Conservation (phyloP, 1,284 basidiomycete genomes). For the Apiotrichum sp. region DNA sequence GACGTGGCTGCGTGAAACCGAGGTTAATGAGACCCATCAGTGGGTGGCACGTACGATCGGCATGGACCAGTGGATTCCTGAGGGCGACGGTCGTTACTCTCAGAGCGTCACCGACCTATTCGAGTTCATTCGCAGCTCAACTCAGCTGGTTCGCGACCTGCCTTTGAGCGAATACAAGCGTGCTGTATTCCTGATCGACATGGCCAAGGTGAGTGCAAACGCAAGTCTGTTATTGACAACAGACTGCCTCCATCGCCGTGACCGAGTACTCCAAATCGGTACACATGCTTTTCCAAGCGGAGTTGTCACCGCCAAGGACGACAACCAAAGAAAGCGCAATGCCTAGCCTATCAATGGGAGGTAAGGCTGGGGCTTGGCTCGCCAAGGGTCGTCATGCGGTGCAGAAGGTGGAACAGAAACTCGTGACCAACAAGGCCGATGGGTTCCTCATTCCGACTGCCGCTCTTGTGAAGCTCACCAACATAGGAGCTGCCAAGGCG, state of each 20-base stretch:
- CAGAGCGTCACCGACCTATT: slow-evolving; percentile 46
- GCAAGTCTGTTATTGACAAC: background rate
- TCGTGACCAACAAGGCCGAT: slow-evolving; percentile 2
- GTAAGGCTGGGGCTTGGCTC: slow-evolving; percentile 44
- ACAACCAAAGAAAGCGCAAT: background rate
- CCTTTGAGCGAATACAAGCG: slow-evolving; percentile 43
- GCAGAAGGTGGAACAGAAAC: slow-evolving; percentile 39
- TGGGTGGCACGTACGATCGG: slow-evolving; percentile 45
- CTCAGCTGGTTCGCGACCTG: slow-evolving; percentile 36
- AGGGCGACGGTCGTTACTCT: slow-evolving; percentile 36
- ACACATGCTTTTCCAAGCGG: slow-evolving; percentile 35
- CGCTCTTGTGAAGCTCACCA: slow-evolving; percentile 45
- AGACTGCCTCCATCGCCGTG: slow-evolving; percentile 36
- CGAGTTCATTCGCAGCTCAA: slow-evolving; percentile 41
- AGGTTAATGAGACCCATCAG: slow-evolving; percentile 38
- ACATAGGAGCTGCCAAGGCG: slow-evolving; percentile 37
- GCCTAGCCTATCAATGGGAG: slow-evolving; percentile 7
- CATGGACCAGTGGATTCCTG: slow-evolving; percentile 46
- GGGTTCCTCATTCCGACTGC: slow-evolving; percentile 7
- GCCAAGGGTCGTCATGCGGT: slow-evolving; percentile 45
- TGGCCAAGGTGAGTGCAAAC: slow-evolving; percentile 26
- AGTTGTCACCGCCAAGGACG: slow-evolving; percentile 29
- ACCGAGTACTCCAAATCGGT: slow-evolving; percentile 42
- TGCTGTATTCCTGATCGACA: slow-evolving; percentile 45
- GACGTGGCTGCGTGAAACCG: slow-evolving; percentile 43